Base-by-base conservation (phyloP, 2,329 filamentous ascomycete genomes). In the Apiospora koreana region DNA sequence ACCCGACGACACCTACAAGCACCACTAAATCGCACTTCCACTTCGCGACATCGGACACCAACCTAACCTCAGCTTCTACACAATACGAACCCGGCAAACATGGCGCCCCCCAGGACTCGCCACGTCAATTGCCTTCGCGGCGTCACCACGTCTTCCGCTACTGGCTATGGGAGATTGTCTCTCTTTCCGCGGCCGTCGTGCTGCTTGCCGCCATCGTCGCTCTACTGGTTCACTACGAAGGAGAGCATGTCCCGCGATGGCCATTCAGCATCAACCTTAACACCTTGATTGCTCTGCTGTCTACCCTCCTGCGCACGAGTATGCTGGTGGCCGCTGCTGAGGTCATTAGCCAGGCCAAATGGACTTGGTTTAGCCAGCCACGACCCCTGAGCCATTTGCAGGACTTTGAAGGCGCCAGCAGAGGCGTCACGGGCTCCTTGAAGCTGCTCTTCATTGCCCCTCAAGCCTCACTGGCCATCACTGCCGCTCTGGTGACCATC, bases 271-370 rank as follows among this genome's bases (percentile, higher is more conserved):
- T 76, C 65, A 76, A 73, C 46, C 70, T 76, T 38, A 76, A 74
- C 64, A 71, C 74, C 1, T n/a, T 75, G 1, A 62, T 72, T 23
- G 70, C 74, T 21, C 41, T 75, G n/a, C 70, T 76, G 1, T 71
- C 74, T 6, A 76, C 74, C 21, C 72, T 76, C 43, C 70, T 72
- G 50, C 67, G 73, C 23, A 73, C 77, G n/a, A 70, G 75, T 8
- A 74, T 80, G 67, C 73, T 78, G 0, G 74, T 76, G 42, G 74
- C 73, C 12, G 73, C 78, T 10, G 75, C 78, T 0, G 77, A 78
- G 69, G 73, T 79, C 48, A 77, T 80, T 65, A 75, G 77, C 41
- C 79, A 80, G 69, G 71, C 75, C 65, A 80, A 80, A 46, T 80
- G 78, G 78, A 70, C 69, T 1, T 79, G 78, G 77, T 79, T 80